These are phyloP conservation scores for Limonomyces culmigenus DNA, from an alignment of 1,284 basidiomycete species.

Conservation along the genomic window DNA sequence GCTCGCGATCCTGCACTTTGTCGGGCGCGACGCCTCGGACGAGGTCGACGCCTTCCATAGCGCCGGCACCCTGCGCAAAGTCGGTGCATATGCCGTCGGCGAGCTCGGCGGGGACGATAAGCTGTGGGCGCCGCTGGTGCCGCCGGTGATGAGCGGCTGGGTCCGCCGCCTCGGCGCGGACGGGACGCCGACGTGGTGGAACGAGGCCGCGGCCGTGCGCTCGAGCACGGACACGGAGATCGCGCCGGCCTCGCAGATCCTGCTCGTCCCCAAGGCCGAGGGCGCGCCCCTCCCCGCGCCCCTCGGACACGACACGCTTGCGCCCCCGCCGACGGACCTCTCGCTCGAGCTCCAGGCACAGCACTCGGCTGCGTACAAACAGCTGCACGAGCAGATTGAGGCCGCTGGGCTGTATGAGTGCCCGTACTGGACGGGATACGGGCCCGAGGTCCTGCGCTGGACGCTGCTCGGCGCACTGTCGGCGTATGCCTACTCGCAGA, in stretches of 20 bases:
- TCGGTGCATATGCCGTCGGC: slow-evolving; percentile 65
- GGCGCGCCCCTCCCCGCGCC: slow-evolving; percentile 6
- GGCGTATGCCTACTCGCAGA: slow-evolving; percentile 41
- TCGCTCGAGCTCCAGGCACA: slow-evolving; percentile 47
- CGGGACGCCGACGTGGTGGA: slow-evolving; percentile 36
- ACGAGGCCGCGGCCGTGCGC: slow-evolving; percentile 35
- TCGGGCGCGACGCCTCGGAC: slow-evolving; percentile 88
- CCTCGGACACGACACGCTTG: slow-evolving; percentile 29
- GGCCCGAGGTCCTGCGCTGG: slow-evolving; percentile 75
- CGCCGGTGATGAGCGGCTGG: slow-evolving; percentile 82
- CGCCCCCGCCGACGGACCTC: slow-evolving; percentile 32
- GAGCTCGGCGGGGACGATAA: slow-evolving; percentile 39
- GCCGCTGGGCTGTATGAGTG: slow-evolving; percentile 78
- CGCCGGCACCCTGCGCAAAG: slow-evolving; percentile 41
- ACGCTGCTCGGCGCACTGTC: slow-evolving; percentile 41
- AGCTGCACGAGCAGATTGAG: slow-evolving; percentile 60
- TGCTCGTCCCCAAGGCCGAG: slow-evolving; percentile 33
- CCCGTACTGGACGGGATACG: slow-evolving; percentile 79
- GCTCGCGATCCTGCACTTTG: slow-evolving; percentile 86
- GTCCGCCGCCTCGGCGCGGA: slow-evolving; percentile 27
- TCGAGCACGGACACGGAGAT: slow-evolving; percentile 18
- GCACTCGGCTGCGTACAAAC: slow-evolving; percentile 69
- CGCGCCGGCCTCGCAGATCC: slow-evolving; percentile 35
- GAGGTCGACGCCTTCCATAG: slow-evolving; percentile 91
- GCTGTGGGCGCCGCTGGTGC: slow-evolving; percentile 72